Conservation (phyloP, 1,139 yeast genomes). For the Saccharomyces hybrid region DNA sequence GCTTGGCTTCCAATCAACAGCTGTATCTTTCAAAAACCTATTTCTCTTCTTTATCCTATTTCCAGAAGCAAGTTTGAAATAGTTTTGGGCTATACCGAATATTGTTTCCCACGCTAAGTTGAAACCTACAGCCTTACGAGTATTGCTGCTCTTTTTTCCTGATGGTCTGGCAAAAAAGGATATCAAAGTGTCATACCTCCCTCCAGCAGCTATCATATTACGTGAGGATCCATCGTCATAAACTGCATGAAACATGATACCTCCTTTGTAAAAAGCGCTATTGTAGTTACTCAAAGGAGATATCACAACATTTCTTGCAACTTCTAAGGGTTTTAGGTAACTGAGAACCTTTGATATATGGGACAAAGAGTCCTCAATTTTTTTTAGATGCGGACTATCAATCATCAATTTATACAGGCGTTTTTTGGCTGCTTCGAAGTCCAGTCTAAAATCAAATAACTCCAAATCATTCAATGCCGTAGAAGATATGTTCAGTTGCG, state of each 20-base stretch:
- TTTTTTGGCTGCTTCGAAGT: constrained; percentile 53
- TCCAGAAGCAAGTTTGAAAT: constrained; percentile 33
- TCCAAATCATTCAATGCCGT: constrained; percentile 78
- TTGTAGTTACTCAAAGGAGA: constrained; percentile 80
- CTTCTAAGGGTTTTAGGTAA: constrained; percentile 51
- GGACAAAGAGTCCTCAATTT: constrained; percentile 53
- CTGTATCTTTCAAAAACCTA: constrained; percentile 32
- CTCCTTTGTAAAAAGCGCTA: constrained; percentile 65
- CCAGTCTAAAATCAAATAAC: constrained; percentile 65
- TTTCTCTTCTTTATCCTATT: constrained; percentile 33
- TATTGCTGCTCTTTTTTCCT: constrained; percentile 33
- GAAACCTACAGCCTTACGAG: constrained; percentile 75
- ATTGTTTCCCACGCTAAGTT: constrained; percentile 61
- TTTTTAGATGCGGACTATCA: constrained; percentile 58
- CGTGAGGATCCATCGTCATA: constrained; percentile 43
- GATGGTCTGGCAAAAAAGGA: constrained; percentile 51
- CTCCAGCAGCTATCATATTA: constrained; percentile 74
- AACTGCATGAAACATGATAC: constrained; percentile 83
- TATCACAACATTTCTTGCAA: constrained; percentile 42
- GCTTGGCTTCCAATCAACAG: constrained; percentile 39
- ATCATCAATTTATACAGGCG: constrained; percentile 63
- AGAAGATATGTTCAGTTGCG: constrained; percentile 67
- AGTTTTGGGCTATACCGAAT: constrained; percentile 42
- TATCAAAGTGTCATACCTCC: constrained; percentile 73
- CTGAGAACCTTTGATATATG: constrained; percentile 52